These are phyloP conservation scores for Syzygium aromaticum DNA, from an alignment of 345 rosid genomes.

Conservation along the genomic window DNA sequence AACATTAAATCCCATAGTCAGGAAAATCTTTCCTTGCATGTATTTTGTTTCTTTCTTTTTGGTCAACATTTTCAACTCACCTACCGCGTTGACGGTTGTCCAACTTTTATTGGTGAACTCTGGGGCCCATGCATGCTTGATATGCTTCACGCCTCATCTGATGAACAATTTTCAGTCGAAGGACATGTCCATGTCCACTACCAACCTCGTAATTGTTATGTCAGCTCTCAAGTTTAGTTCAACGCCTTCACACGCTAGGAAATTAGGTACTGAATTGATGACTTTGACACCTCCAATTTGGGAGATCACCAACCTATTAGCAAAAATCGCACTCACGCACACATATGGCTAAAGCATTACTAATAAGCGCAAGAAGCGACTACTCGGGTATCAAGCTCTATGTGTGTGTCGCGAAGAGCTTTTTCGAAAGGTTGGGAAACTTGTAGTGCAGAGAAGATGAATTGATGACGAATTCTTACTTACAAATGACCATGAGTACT, in stretches of 20 bases:
- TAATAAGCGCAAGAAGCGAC: not conserved
- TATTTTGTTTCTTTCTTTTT: not conserved
- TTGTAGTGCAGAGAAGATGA: not conserved
- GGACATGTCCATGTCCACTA: not conserved
- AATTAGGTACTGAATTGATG: not conserved
- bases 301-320: not conserved
- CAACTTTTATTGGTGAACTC: too few species aligned
- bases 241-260: not conserved
- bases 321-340: not conserved
- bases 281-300: not conserved
- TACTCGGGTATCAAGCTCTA: not conserved
- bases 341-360: not conserved
- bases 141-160: not conserved
- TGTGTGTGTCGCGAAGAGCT: not conserved
- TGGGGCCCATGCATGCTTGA: too few species aligned
- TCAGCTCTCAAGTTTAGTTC: not conserved
- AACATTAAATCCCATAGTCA: not conserved
- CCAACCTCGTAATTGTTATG: not conserved
- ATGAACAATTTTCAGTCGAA: not conserved
- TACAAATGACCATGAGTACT: not conserved
- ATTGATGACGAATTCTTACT: not conserved
- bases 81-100: conserved; percentile 1
- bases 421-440: not conserved
- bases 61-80: conserved; percentile 15
- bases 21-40: not conserved